Base-by-base conservation (phyloP, 306 rosid species). In the Mimosa bimucronata region DNA sequence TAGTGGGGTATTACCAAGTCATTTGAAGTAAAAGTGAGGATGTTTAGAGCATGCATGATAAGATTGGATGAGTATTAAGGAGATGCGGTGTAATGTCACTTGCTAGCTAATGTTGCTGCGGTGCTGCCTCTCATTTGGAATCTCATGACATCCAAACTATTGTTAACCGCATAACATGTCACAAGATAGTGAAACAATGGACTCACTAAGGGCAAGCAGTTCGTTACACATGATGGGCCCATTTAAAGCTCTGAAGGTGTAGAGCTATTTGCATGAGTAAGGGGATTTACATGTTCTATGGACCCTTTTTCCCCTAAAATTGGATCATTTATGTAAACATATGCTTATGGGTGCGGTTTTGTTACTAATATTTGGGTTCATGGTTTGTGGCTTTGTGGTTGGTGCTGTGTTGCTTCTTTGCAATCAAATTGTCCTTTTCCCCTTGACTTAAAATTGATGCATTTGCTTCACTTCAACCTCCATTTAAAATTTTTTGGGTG, bases 361-460 rank as follows among this genome's bases (percentile, higher is more conserved):
- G 42, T 65, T 31, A 7, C 18, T 57, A 21, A 65, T 31, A 65
- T 31, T 18, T 18, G 71, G 5, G 19, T 45, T 13, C 5, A 62
- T 62, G 68, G n/a, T 52, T n/a, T n/a, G 60, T n/a, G 58, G 9
- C n/a, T 61, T 61, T 28, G 67, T 65, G 42, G 42, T 65, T 62
- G 2, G 9, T 62, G 69, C 45, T 34, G 25, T 3, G 28, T 31
- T 26, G n/a, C 37, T 60, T 26, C 18, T 8, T 26, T 13, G 37
- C 19, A 26, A 60, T 60, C 37, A 60, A 12, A 26, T 1, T 60
- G 37, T 60, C 15, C 31, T 13, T 12, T 28, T 2, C 14, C 37
- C 18, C 1, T 26, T 60, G 19, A 25, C 50, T 26, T n/a, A n/a
- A n/a, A n/a, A n/a, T 26, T n/a, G n/a, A n/a, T n/a, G n/a, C n/a